Evolutionary conservation across 2,329 filamentous ascomycete species (phyloP), one percentile per base, ranked within the genome.

Genomic region (Aspergillus latus): DNA sequence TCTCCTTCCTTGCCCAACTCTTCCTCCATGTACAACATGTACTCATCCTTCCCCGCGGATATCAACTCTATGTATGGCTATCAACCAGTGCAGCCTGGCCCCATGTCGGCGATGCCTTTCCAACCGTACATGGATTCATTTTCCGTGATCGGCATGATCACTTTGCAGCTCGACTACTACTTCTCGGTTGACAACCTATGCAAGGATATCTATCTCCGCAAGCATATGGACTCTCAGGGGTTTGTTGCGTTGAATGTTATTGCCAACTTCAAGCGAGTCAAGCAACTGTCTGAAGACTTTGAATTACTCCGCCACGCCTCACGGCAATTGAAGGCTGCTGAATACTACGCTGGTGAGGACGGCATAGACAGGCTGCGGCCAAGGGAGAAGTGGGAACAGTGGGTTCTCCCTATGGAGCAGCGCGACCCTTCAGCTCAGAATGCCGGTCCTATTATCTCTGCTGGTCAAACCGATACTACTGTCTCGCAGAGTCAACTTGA

Each of bases 141-240:
- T 59, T 79, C 80, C 36, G 65, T 85, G 34, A 74, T 84, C 60
- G 73, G 72, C 69, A 83, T 83, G 82, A 83, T 84, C 67, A 81
- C 78, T 60, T 82, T 79, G 65, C 86, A 87, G 68, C 70, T 84
- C 78, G 91, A 96, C 68, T 99, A 97, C 78, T 99, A 99, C 75
- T 96, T 99, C 76, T 97, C 93, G 0, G 84, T 96, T 29, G 90
- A 97, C 68, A 99, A 99, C 71, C 82, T 97, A 49, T 89, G 90
- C 81, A 97, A 96, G 75, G 94, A 99, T 68, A 82, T 90, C 68
- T 97, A 86, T 74, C 81, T 99, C 57, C 88, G 94, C 56, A 87
- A 85, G 67, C 87, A 92, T 65, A 97, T 99, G 94, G 93, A 99
- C 70, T 90, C 89, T 1, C 90, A 97, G 72, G 94, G 94, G 15